Base-by-base conservation (phyloP, 2,329 filamentous ascomycete species). In the Aspergillus eucalypticola region DNA sequence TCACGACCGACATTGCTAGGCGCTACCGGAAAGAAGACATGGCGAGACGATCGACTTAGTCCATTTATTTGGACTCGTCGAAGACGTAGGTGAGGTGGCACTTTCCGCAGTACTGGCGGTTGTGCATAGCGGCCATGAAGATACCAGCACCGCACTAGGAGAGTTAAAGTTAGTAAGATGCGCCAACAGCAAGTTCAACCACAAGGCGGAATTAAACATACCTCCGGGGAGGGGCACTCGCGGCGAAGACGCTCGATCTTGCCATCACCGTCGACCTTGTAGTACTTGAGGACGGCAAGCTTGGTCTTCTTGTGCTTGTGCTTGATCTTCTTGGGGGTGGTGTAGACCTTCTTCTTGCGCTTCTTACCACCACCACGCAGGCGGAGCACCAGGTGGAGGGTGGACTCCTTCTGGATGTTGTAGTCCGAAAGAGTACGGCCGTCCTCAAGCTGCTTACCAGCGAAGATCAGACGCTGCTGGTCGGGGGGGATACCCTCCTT, bases 241-340 rank as follows among this genome's bases (percentile, higher is more conserved):
- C 95, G 89, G 80, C 96, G 89, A 72, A 99, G 90, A 79, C 95
- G 95, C 90, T 99, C 95, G 76, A 99, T 98, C 90, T 98, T 98
- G 84, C 96, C 95, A 78, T 99, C 95, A 75, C 91, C 92, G 83
- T 98, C 95, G 76, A 99, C 95, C 91, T 99, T 99, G 91, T 99
- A 99, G 91, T 99, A 99, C 90, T 99, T 99, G 83, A 99, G 93
- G 74, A 99, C 94, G 77, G 95, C 95, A 82, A 99, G 86, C 90
- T 99, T 99, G 89, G 91, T 96, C 94, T 99, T 99, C 92, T 98
- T 99, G 87, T 92, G 90, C 93, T 99, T 99, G 90, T 99, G 95
- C 95, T 99, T 99, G 90, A 99, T 99, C 92, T 99, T 99, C 93
- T 99, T 99, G 82, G 95, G 95, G 78, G 95, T 99, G 81, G 92